Evolutionary conservation across 305 asterid genomes (phyloP).

Genomic region (Rubia balearica): DNA sequence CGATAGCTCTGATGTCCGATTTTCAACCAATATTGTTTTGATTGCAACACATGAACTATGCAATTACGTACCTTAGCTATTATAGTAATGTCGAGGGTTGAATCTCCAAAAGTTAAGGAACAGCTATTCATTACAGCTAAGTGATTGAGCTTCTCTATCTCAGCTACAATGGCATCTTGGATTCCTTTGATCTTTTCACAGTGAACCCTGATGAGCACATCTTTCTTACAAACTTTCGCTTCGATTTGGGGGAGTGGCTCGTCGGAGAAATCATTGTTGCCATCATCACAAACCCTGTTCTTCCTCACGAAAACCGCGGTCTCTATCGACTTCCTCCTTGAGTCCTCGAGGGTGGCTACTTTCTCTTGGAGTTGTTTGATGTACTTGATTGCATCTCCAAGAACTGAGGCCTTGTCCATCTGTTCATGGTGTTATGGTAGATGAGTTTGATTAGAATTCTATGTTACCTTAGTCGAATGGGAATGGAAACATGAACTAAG

Average conservation of each 20-base stretch:
- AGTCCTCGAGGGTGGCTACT: constrained; percentile 45
- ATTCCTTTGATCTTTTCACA: constrained; percentile 69
- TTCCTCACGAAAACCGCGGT: constrained; percentile 56
- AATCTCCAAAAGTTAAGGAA: constrained; percentile 59
- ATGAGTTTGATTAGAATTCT: too few species aligned
- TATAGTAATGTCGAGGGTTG: constrained; percentile 63
- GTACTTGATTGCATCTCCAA: constrained; percentile 56
- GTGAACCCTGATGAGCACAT: constrained; percentile 56
- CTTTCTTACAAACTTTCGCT: constrained; percentile 47
- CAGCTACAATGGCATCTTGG: constrained; percentile 38
- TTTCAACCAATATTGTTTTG: too few species aligned
- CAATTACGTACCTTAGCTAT: constrained; percentile 55
- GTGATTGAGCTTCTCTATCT: constrained; percentile 49
- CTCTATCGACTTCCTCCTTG: constrained; percentile 40
- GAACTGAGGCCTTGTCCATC: constrained; percentile 63
- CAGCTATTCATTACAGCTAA: constrained; percentile 59
- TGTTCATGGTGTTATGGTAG: constrained; percentile 6
- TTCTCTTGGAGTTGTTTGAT: constrained; percentile 50
- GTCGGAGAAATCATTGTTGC: constrained; percentile 24
- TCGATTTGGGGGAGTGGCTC: constrained; percentile 66
- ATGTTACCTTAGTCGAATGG: too few species aligned
- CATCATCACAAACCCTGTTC: constrained; percentile 26
- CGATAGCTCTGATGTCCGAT: too few species aligned
- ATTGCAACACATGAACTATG: neutral
- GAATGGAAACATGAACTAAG: too few species aligned